Evolutionary conservation across 352 stramenopile species (phyloP), one percentile per base, ranked within the genome.

Genomic region (Globisporangium nodosum): DNA sequence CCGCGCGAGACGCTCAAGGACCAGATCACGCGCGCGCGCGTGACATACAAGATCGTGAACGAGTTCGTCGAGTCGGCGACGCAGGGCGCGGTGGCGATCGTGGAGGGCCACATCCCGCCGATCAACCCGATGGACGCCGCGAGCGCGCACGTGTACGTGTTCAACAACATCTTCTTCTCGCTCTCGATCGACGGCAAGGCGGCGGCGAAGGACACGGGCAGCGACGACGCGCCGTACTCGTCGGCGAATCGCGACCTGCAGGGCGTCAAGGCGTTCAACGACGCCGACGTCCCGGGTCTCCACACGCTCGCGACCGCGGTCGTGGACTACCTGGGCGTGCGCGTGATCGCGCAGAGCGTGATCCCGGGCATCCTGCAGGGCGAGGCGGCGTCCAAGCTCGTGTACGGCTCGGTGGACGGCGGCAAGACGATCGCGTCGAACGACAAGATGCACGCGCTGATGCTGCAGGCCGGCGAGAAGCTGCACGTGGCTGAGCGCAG

Each of bases 91-190:
- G 87, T 97, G 12, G 94, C 96, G 48, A 98, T 99, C 62, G 86
- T 94, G 35, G 88, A 98, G 50, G 96, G 96, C 58, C 87, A 97
- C 61, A 96, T 99, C 61, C 77, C 79, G 47, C 86, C 96, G 43
- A 98, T 99, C 74, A 98, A 99, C 71, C 93, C 94, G 13, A 98
- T 98, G 76, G 96, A 99, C 67, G 78, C 90, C 24, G 71, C 76
- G 18, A 92, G 82, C 37, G 86, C 93, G 27, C 93, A 98, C 65
- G 94, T 98, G 35, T 99, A 97, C 68, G 85, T 99, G 50, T 97
- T 98, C 75, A 98, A 99, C 76, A 98, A 97, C 68, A 98, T 98
- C 59, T 99, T 99, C 74, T 98, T 98, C 66, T 98, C 91, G 30
- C 73, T 96, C 21, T 95, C 90, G 8, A 74, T 96, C 21, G 89